A percentile compares a stretch with the other conserved stretches of the same genome.
Conservation (phyloP, 495 filamentous ascomycete species). For the Hypoxylon subgilvum region DNA sequence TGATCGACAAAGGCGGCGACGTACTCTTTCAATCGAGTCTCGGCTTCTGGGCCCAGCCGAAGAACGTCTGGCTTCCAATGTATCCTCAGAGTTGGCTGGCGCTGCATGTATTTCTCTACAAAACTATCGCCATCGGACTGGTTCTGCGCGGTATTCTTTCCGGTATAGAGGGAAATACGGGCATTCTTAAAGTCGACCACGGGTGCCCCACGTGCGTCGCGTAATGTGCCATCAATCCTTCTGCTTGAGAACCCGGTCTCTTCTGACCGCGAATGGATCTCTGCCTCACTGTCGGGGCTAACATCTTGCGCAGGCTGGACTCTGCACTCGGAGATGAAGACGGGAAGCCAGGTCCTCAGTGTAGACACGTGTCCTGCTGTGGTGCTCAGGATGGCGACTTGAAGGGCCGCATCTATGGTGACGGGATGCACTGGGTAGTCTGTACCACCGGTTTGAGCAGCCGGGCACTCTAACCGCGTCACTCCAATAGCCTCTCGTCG, state of each 20-base stretch:
- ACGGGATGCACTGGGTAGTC: conserved; percentile 41
- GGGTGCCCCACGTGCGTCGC: neutral
- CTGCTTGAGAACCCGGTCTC: conserved; percentile 15
- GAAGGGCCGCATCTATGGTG: conserved; percentile 41
- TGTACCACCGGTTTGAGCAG: neutral
- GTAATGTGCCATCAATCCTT: conserved; percentile 13
- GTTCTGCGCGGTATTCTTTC: conserved; percentile 1
- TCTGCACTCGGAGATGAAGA: conserved; percentile 20
- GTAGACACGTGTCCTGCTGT: conserved; percentile 7
- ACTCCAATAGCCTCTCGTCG: conserved; percentile 1
- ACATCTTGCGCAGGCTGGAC: neutral
- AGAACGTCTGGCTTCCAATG: conserved; percentile 50
- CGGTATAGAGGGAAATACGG: conserved; percentile 18
- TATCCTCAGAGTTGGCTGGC: conserved; percentile 36
- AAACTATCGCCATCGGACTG: too few relatives aligned
- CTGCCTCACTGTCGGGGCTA: neutral
- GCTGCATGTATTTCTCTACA: conserved; percentile 5
- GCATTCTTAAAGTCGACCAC: conserved; percentile 12
- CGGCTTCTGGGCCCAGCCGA: conserved; percentile 5
- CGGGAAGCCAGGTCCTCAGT: conserved; percentile 12
- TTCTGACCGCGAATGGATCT: conserved; percentile 12
- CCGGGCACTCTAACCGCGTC: neutral
- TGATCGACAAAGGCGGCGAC: conserved; percentile 5
- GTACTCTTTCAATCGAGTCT: neutral
- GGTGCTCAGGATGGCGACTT: conserved; percentile 30